Percentiles rank a stretch among this genome's conserved stretches.
Conservation (phyloP, 2,329 filamentous ascomycete genomes). For the Akanthomyces dipterigenus region DNA sequence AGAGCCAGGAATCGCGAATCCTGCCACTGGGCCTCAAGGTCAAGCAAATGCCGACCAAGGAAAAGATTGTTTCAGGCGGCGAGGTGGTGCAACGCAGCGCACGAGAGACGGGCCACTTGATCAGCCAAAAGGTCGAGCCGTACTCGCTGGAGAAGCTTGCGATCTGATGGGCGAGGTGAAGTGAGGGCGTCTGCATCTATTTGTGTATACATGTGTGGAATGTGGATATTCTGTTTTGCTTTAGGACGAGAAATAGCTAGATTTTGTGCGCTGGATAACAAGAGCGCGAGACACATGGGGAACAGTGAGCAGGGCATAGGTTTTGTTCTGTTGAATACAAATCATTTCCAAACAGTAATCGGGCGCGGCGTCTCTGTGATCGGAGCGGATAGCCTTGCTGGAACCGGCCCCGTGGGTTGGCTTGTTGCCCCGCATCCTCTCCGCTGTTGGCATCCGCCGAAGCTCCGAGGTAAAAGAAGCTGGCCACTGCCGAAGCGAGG, state of each 20-base stretch:
- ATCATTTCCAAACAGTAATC: background rate
- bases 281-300: background rate
- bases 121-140: conserved; percentile 70
- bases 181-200: background rate
- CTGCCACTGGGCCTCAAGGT: conserved; percentile 70
- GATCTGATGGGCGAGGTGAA: conserved; percentile 38
- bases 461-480: background rate
- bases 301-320: background rate
- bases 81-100: conserved; percentile 62
- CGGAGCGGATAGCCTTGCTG: background rate
- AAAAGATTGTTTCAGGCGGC: conserved; percentile 61
- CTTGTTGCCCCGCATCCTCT: background rate
- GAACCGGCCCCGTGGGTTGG: background rate
- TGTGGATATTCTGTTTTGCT: background rate
- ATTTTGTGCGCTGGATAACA: background rate
- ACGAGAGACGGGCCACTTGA: conserved; percentile 69
- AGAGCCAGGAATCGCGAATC: conserved; percentile 40
- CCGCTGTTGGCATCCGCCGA: background rate
- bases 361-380: background rate
- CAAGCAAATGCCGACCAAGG: conserved; percentile 39
- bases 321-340: background rate
- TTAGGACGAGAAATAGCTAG: background rate
- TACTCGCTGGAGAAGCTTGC: conserved; percentile 78
- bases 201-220: background rate
- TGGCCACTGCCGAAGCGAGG: background rate